Base-by-base conservation (phyloP, 305 asterid genomes). In the Fraxinus greggii region DNA sequence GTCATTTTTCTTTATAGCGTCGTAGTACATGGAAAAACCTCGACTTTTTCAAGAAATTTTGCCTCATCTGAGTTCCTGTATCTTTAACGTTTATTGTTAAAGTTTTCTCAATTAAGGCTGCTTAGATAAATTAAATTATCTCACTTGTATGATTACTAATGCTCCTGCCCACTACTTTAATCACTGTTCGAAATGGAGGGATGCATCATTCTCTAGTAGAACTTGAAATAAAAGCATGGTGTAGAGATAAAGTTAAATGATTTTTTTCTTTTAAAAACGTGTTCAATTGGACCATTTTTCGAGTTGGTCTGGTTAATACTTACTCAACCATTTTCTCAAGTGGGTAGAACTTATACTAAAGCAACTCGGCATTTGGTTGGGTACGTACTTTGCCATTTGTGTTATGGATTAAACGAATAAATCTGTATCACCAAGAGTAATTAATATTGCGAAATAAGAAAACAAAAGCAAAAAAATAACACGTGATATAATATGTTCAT, bases 1-100 rank as follows among this genome's bases (percentile, higher is more conserved):
- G 89, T 76, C 97, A 97, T 28, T 93, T 91, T 79, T 86, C 92
- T 12, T 79, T 86, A 45, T 93, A 88, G 86, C 42, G 32, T 83
- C 40, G 48, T 76, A 42, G 74, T 67, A 67, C 19, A 29, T 9
- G 36, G 7, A 3, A 24, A 24, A 65, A 65, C 73, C 5, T 12
- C 1, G 10, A 5, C 38, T 67, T 29, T 7, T 12, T 26, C 19
- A 0, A 0, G 21, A 28, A 24, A 65, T 65, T 26, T 61, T 21
- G 6, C 32, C 5, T 61, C 31, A 10, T 61, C 12, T 23, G 5
- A 59, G 29, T 19, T 59, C 8, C 67, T 19, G 0, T 19, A 56
- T 21, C 61, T 51, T 51, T 51, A 51, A 51, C 4, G 61, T 48
- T 51, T 17, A 17, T 45, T 13, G 56, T 59, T 59, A 19, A 56